Evolutionary conservation across 441 rosid genomes (phyloP), one percentile per base, ranked within the genome.

Genomic region (Populus tomentosa): DNA sequence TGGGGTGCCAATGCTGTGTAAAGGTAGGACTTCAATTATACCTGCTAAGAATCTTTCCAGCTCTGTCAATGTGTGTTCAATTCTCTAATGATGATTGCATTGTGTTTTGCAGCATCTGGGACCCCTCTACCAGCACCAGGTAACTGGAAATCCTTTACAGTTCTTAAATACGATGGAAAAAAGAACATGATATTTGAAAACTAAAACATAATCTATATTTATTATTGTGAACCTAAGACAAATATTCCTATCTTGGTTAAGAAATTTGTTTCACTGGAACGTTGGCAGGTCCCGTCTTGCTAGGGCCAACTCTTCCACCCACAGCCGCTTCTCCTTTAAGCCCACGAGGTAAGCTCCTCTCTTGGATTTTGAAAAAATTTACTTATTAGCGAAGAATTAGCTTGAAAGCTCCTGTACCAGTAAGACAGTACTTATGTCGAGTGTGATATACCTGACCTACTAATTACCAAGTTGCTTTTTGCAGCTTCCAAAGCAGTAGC

Each of bases 121-220:
- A 35, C 87, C 38, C 97, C 95, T 78, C 85, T 92, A 9, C 98
- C 97, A 66, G 87, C 96, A 75, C 95, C 97, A 87, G 94, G 91
- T 90, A 86, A 30, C 20, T n/a, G 23, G 11, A 69, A 24, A 11
- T n/a, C 6, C 7, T 23, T 24, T 23, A 1, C 30, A 64, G 3
- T 64, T 64, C 4, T 64, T 23, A 65, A 65, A 1, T 26, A n/a
- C 6, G 18, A 0, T 2, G 68, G 16, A 2, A 24, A 21, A 65
- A 65, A 26, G 50, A 42, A 42, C 1, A 42, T 10, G 53, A 42
- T 42, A 10, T 42, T 10, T 42, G 50, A 42, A 42, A 42, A 42
- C 5, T 42, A 42, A 42, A 42, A 42, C 50, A 42, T 42, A 11
- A 42, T 6, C 38, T 36, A 36, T 36, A 7, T 36, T 36, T 36